These are phyloP conservation scores for Macroventuria anomochaeta DNA, from an alignment of 2,329 filamentous ascomycete genomes.

Conservation along the genomic window DNA sequence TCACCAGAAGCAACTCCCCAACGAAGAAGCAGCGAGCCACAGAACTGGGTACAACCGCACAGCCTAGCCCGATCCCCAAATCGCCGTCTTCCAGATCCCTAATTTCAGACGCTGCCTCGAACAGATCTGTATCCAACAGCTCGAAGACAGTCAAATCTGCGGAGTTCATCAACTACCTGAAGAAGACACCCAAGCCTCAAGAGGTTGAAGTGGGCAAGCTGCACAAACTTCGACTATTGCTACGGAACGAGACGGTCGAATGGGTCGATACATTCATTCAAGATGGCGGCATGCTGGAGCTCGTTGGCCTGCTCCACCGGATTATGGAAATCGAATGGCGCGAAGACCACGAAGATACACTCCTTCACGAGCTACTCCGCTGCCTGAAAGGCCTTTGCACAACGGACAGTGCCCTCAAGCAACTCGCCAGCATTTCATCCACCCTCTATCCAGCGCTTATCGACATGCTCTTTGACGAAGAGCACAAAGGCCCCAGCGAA, in stretches of 20 bases:
- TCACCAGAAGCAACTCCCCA: constrained; percentile 74
- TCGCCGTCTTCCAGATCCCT: constrained; percentile 65
- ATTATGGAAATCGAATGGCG: constrained; percentile 97
- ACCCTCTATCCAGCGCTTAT: constrained; percentile 86
- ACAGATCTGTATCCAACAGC: constrained; percentile 69
- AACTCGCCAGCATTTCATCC: constrained; percentile 78
- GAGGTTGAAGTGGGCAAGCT: constrained; percentile 91
- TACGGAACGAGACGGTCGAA: constrained; percentile 92
- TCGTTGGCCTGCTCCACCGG: constrained; percentile 84
- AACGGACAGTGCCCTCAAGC: constrained; percentile 82
- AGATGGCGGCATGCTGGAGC: constrained; percentile 89
- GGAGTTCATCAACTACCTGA: constrained; percentile 86
- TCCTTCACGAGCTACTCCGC: constrained; percentile 89
- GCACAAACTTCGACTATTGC: constrained; percentile 86
- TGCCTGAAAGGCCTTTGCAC: constrained; percentile 95
- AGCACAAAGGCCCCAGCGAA: constrained; percentile 96
- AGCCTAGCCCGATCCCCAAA: constrained; percentile 73
- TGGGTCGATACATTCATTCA: constrained; percentile 95
- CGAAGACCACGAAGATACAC: constrained; percentile 92
- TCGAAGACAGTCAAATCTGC: constrained; percentile 76
- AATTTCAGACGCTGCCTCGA: constrained; percentile 59
- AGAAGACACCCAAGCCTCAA: constrained; percentile 80
- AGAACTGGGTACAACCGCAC: constrained; percentile 65
- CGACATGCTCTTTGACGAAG: constrained; percentile 92
- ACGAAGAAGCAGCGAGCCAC: constrained; percentile 75